Conservation (phyloP, 73 alveolate genomes). For the Paramecium caudatum region DNA sequence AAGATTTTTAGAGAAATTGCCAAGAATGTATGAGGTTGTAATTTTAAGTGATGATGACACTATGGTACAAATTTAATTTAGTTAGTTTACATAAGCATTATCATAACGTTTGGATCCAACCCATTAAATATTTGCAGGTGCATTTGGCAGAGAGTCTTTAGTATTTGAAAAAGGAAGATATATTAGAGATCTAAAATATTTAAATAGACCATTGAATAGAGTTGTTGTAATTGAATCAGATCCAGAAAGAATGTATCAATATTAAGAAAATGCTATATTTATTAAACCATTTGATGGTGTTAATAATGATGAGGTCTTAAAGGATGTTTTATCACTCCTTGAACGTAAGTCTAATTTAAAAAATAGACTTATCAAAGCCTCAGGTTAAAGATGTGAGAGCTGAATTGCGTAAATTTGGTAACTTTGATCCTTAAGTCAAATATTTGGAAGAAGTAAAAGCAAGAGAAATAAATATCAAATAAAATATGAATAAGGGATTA, state of each 20-base stretch:
- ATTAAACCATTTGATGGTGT: conserved; percentile 88
- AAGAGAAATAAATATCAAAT: conserved; percentile 41
- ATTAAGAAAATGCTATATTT: conserved; percentile 85
- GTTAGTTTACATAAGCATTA: conserved; percentile 73
- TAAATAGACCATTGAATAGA: conserved; percentile 87
- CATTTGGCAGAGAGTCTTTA: conserved; percentile 92
- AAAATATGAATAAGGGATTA: neutral
- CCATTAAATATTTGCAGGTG: conserved; percentile 80
- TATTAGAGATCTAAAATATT: conserved; percentile 87
- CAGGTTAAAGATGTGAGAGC: conserved; percentile 82
- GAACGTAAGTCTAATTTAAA: conserved; percentile 66
- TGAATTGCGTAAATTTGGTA: conserved; percentile 85
- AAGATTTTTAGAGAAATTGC: conserved; percentile 84
- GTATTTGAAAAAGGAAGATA: conserved; percentile 83
- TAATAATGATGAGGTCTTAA: conserved; percentile 82
- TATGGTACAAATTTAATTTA: conserved; percentile 61
- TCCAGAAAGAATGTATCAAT: conserved; percentile 82
- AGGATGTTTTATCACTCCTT: conserved; percentile 86
- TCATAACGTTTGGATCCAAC: conserved; percentile 88
- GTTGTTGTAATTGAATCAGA: conserved; percentile 82
- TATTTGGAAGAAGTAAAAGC: conserved; percentile 79
- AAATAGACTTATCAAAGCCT: conserved; percentile 70
- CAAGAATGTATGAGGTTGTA: conserved; percentile 88
- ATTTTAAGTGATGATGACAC: conserved; percentile 92
- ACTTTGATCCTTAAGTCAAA: conserved; percentile 85